These are phyloP conservation scores for Taiozyma sp. DNA, from an alignment of 1,139 yeast species.

Conservation along the genomic window DNA sequence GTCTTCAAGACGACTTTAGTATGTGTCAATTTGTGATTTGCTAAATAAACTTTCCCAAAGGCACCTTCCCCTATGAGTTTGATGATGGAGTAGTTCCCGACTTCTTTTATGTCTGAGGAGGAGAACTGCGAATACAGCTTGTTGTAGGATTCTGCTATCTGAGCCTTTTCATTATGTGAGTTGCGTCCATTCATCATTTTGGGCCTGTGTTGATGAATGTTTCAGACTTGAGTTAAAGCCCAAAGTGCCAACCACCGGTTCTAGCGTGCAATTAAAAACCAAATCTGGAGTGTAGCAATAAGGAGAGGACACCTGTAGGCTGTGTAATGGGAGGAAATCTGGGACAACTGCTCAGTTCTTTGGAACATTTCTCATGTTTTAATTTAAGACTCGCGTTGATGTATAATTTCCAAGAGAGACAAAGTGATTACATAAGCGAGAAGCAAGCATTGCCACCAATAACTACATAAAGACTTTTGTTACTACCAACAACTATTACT, in stretches of 20 bases:
- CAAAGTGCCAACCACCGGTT: too few relatives aligned
- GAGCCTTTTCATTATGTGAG: slow-evolving; percentile 21
- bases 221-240: background rate
- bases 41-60: slow-evolving; percentile 87
- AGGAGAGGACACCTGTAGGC: too few relatives aligned
- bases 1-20: slow-evolving; percentile 81
- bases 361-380: too few relatives aligned
- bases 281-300: too few relatives aligned
- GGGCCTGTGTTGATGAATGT: background rate
- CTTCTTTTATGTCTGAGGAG: slow-evolving; percentile 46
- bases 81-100: slow-evolving; percentile 72
- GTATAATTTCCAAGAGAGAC: background rate
- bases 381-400: background rate
- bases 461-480: too few relatives aligned
- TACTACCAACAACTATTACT: too few relatives aligned
- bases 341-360: too few relatives aligned
- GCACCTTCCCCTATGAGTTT: slow-evolving; percentile 84
- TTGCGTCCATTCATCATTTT: slow-evolving; percentile 8
- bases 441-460: background rate
- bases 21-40: slow-evolving; percentile 66
- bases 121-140: slow-evolving; percentile 53
- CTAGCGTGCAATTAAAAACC: too few relatives aligned
- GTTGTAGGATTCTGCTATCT: slow-evolving; percentile 56
- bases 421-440: background rate
- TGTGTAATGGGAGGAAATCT: too few relatives aligned